A percentile compares a stretch with the other conserved stretches of the same genome.
phyloP scores from a whole-genome alignment of 2,329 filamentous ascomycete genomes.

The Aspergillus hiratsukae region DNA sequence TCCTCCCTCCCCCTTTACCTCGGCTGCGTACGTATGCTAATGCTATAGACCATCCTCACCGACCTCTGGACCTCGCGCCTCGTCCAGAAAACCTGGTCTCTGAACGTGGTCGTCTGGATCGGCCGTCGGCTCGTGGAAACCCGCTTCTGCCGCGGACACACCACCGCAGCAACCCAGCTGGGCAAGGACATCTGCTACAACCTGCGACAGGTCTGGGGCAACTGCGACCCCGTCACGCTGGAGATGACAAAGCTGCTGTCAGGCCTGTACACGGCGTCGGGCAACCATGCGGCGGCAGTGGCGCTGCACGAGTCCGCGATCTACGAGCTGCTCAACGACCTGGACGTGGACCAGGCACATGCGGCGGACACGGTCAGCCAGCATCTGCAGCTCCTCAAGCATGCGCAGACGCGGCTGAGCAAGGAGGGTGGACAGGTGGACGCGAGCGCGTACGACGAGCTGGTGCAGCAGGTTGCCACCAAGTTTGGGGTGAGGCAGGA shows the following conservation, averaged over 20 bases:
- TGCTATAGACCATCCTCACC: conserved; percentile 33
- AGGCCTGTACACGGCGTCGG: conserved; percentile 44
- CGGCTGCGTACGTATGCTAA: background rate
- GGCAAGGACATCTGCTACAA: conserved; percentile 55
- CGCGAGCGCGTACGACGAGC: conserved; percentile 19
- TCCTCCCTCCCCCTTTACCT: background rate
- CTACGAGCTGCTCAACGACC: conserved; percentile 26
- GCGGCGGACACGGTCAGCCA: conserved; percentile 24
- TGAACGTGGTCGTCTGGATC: conserved; percentile 47
- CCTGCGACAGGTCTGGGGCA: conserved; percentile 50
- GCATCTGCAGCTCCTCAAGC: conserved; percentile 28
- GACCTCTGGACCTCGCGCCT: conserved; percentile 46
- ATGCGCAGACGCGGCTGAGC: conserved; percentile 23
- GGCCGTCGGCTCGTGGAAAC: conserved; percentile 52
- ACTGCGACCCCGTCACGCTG: conserved; percentile 44
- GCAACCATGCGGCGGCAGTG: conserved; percentile 26
- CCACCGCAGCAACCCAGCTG: conserved; percentile 43
- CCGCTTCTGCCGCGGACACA: conserved; percentile 47
- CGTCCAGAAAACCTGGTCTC: conserved; percentile 43
- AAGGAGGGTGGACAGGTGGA: conserved; percentile 14
- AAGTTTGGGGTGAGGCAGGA: conserved; percentile 24
- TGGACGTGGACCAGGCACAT: conserved; percentile 15
- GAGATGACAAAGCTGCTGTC: conserved; percentile 49
- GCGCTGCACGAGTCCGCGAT: conserved; percentile 29
- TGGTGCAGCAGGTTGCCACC: conserved; percentile 23